phyloP scores from a whole-genome alignment of 441 rosid species.

The Populus tomentosa region DNA sequence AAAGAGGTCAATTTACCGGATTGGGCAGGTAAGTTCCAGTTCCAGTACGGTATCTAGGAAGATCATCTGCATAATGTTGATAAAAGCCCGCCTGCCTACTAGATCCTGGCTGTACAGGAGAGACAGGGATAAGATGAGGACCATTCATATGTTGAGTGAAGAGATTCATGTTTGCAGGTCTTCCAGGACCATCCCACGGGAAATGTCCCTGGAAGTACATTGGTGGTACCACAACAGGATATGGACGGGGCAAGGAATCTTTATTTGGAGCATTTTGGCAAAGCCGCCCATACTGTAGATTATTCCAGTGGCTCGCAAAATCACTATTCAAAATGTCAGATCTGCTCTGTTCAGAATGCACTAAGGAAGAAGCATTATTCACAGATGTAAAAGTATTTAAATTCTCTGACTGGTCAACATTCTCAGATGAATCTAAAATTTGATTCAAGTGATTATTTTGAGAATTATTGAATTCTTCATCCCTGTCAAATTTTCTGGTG shows the following conservation, averaged over 20 bases:
- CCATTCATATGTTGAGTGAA: slow-evolving; percentile 50
- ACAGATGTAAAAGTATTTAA: slow-evolving; percentile 36
- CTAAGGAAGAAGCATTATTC: slow-evolving; percentile 34
- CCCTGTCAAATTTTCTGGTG: slow-evolving; percentile 41
- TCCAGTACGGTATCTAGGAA: slow-evolving; percentile 77
- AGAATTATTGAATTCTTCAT: slow-evolving; percentile 38
- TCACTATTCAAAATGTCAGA: slow-evolving; percentile 69
- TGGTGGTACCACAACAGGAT: slow-evolving; percentile 56
- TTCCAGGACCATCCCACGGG: slow-evolving; percentile 81
- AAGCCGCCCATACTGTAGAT: slow-evolving; percentile 67
- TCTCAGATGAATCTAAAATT: slow-evolving; percentile 44
- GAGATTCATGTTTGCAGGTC: slow-evolving; percentile 51
- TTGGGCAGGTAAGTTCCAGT: slow-evolving; percentile 89
- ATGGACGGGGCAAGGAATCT: slow-evolving; percentile 35
- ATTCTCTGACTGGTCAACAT: slow-evolving; percentile 45
- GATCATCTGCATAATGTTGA: slow-evolving; percentile 45
- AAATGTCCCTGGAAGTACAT: slow-evolving; percentile 50
- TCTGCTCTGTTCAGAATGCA: slow-evolving; percentile 39
- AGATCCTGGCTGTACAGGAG: slow-evolving; percentile 57
- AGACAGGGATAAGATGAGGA: slow-evolving; percentile 52
- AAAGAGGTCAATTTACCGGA: slow-evolving; percentile 46
- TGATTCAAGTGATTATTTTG: slow-evolving; percentile 33
- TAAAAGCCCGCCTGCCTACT: slow-evolving; percentile 51
- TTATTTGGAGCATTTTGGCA: slow-evolving; percentile 51
- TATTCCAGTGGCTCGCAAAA: slow-evolving; percentile 70